Percentiles rank a stretch among this genome's conserved stretches.
phyloP scores from a whole-genome alignment of 805 yeast genomes.

The Priceomyces fermenticarens region DNA sequence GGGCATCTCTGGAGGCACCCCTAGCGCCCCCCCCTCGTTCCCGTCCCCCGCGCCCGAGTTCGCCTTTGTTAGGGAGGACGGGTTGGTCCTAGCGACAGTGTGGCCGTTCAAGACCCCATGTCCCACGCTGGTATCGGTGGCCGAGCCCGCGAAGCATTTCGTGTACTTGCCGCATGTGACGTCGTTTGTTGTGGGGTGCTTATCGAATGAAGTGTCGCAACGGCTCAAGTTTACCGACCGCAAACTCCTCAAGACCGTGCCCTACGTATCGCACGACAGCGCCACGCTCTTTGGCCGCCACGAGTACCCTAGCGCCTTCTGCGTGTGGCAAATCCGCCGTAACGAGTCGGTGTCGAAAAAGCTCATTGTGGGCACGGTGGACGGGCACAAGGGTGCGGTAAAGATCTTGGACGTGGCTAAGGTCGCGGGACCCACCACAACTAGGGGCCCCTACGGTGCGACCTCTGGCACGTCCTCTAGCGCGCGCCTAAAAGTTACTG shows the following conservation, averaged over 20 bases:
- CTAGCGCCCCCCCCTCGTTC: too few relatives aligned
- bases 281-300: slow-evolving; percentile 16
- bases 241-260: slow-evolving; percentile 20
- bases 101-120: slow-evolving; percentile 21
- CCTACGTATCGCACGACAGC: slow-evolving; percentile 16
- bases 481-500: slow-evolving; percentile 21
- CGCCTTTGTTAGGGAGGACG: slow-evolving; percentile 32
- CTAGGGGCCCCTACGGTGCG: too few relatives aligned
- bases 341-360: slow-evolving; percentile 32
- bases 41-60: slow-evolving; percentile 1
- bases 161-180: slow-evolving; percentile 25
- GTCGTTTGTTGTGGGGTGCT: slow-evolving; percentile 28
- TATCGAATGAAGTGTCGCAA: slow-evolving; percentile 20
- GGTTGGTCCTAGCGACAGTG: slow-evolving; percentile 26
- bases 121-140: slow-evolving; percentile 25
- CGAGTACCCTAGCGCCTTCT: slow-evolving; percentile 31
- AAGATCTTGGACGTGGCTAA: slow-evolving; percentile 33
- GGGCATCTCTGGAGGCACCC: too few relatives aligned
- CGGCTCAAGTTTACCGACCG: slow-evolving; percentile 34
- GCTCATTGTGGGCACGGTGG: slow-evolving; percentile 28
- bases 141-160: slow-evolving; percentile 33
- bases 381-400: slow-evolving; percentile 23
- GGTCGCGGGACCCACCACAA: too few relatives aligned
- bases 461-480: too few relatives aligned
- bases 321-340: slow-evolving; percentile 35